Evolutionary conservation across 1,284 basidiomycete genomes (phyloP), one percentile per base, ranked within the genome.

Genomic region (Mycena citricolor): DNA sequence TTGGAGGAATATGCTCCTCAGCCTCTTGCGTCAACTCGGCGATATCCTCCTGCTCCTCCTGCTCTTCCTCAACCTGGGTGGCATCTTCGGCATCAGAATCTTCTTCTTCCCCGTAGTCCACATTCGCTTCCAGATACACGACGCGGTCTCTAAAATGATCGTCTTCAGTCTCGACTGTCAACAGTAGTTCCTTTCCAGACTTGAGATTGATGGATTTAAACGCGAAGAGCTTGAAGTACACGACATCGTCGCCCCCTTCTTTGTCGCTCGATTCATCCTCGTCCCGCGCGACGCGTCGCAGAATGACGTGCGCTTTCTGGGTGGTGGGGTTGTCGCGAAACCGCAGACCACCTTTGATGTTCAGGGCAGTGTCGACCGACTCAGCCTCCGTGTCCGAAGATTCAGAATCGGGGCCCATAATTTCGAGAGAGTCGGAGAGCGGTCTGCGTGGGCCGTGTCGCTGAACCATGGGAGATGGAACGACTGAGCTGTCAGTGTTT

Each of bases 131-230:
- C 51, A 84, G 69, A 31, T 81, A 59, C 52, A 83, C 69, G 2
- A 78, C 65, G 46, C 68, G 68, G 46, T 80, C 78, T 42, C 73
- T 72, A 61, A 76, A 74, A 8, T 63, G 61, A 26, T 74, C 73
- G 50, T 79, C 72, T 30, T 65, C 66, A 23, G 70, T 65, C 34
- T 70, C 73, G 25, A 83, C 65, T 5, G 79, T 71, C 42, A 84
- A 69, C 29, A 83, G 67, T 35, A 84, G 76, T 61, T 81, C 79
- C 61, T 80, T 82, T 44, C 81, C 82, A 8, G 81, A 76, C 57
- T 74, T 82, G 54, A 81, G 72, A 56, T 78, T 77, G 57, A 84
- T 79, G 48, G 76, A 66, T 64, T 84, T 84, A 51, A 73, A 70
- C 4, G 81, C 79, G 58, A 82, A 79, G 7, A 84, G 63, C 56